Evolutionary conservation across 2,329 filamentous ascomycete genomes (phyloP), one percentile per base, ranked within the genome.

Genomic region (Botryotinia convoluta): DNA sequence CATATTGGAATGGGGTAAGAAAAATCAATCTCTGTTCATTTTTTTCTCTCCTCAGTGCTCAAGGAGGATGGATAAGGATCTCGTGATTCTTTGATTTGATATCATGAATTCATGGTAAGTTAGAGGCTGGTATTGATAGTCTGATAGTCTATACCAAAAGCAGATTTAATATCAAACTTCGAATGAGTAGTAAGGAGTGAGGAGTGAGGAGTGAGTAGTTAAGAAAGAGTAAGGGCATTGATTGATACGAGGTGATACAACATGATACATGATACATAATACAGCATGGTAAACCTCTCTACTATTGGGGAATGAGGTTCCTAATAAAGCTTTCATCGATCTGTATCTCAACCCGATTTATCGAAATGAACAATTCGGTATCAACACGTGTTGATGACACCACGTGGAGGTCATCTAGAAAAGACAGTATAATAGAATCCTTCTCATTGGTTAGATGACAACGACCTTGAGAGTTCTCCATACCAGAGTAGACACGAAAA

Each of bases 321-420:
- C 44, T 35, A n/a, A 37, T 54, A 29, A 63, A 63, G 37, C 61
- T 42, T 63, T 12, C 20, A 14, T 44, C 16, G 61, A 45, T 42
- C 26, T 64, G 61, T 42, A 54, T 67, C 63, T 67, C 62, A 22
- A 45, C 18, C 42, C n/a, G 42, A 45, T 45, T 54, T 35, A 29
- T 45, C 32, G 18, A 51, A 51, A 37, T 6, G n/a, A 10, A 37
- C 22, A 29, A 29, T 29, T 39, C 32, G 32, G 10, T 54, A 67
- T 29, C 45, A 67, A 67, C 64, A 67, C 64, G 63, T 67, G 44
- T 67, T 51, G 44, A 67, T 22, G 42, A 67, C 18, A 67, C 63
- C 44, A 67, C 44, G 64, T 67, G 64, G 32, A 39, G 48, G 22
- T 62, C 16, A n/a, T 51, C 63, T 18, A 39, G 35, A 22, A 29